phyloP scores from a whole-genome alignment of 495 filamentous ascomycete species.

The Tuber borchii region DNA sequence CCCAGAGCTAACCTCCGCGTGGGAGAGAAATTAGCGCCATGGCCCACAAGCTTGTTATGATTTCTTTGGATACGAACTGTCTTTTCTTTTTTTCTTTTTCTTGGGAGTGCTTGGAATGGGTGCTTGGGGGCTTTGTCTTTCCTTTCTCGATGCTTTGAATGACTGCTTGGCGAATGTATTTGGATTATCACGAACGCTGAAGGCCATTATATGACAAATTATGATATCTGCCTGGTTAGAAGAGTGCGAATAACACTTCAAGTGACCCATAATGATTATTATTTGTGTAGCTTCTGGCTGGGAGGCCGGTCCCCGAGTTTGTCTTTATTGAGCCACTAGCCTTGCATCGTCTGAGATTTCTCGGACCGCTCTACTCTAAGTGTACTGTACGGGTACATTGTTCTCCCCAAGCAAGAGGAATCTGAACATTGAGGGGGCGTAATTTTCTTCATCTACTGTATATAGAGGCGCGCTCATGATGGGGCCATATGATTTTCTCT shows the following conservation, averaged over 20 bases:
- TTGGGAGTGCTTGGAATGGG: neutral
- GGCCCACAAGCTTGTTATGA: neutral
- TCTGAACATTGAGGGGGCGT: neutral
- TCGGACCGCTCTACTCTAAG: neutral
- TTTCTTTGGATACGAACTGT: neutral
- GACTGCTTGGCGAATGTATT: neutral
- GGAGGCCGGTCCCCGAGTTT: neutral
- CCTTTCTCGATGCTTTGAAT: neutral
- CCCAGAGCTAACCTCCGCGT: neutral
- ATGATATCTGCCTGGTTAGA: neutral
- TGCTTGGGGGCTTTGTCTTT: neutral
- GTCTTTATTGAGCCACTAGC: neutral
- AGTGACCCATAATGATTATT: neutral
- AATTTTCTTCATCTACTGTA: neutral
- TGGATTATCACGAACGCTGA: neutral
- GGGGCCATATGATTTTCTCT: neutral
- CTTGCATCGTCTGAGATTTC: neutral
- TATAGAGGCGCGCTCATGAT: neutral
- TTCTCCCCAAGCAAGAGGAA: neutral
- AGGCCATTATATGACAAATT: neutral
- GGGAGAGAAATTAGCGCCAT: neutral
- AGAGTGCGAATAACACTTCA: neutral
- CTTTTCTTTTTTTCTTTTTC: neutral
- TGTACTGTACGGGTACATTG: neutral
- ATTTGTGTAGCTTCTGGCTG: neutral